Conservation (phyloP, 495 filamentous ascomycete species). For the Xylaria sp. region DNA sequence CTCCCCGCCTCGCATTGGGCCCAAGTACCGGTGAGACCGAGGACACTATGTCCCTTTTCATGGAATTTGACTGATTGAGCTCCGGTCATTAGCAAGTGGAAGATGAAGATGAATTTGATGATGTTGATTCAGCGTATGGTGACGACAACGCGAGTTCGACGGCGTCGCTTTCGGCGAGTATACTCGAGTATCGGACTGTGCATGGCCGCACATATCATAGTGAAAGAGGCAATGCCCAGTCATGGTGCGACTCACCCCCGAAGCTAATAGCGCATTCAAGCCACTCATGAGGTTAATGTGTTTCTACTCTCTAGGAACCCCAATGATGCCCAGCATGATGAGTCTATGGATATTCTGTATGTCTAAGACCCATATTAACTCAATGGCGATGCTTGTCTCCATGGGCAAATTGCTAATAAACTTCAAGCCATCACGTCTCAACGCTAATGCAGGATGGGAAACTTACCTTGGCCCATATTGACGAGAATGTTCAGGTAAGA, state of each 20-base stretch:
- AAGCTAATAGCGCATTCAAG: no score
- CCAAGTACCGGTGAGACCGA: conserved; percentile 31
- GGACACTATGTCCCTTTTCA: neutral
- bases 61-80: conserved; percentile 8
- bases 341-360: conserved; percentile 46
- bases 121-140: conserved; percentile 40
- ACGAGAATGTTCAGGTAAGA: conserved; percentile 38
- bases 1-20: conserved; percentile 43
- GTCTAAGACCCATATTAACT: neutral
- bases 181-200: conserved; percentile 51
- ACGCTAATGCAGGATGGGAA: conserved; percentile 49
- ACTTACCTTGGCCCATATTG: conserved; percentile 49
- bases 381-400: neutral
- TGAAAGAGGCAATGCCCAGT: conserved; percentile 40
- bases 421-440: conserved; percentile 42
- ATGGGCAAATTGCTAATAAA: conserved; percentile 10
- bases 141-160: conserved; percentile 46
- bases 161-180: conserved; percentile 52
- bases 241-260: conserved; percentile 37
- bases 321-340: conserved; percentile 47
- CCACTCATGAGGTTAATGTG: neutral
- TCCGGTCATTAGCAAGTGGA: conserved; percentile 5
- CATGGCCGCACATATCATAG: conserved; percentile 52
- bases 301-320: conserved; percentile 36
- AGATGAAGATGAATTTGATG: conserved; percentile 32